Conservation (phyloP, 2,329 filamentous ascomycete species). For the Magnaporthiopsis poae region DNA sequence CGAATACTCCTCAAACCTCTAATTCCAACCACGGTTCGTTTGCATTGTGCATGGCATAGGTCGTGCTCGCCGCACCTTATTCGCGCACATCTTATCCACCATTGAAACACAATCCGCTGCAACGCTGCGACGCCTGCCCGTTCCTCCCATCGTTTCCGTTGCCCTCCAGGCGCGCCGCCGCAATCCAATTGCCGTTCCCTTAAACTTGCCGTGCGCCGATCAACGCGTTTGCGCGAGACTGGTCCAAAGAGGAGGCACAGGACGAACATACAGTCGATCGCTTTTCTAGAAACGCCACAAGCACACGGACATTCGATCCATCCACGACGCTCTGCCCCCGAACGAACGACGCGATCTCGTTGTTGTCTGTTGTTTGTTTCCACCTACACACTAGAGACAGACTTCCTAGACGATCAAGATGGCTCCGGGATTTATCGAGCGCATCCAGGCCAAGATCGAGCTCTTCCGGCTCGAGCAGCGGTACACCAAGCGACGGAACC, state of each 20-base stretch:
- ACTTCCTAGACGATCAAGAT: not conserved
- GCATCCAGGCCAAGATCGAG: constrained; percentile 64
- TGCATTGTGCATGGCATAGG: not conserved
- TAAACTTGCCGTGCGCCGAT: not conserved
- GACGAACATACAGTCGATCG: not conserved
- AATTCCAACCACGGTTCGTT: not conserved
- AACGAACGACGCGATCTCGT: not conserved
- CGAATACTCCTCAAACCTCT: not conserved
- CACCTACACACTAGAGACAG: not conserved
- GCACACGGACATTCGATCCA: not conserved
- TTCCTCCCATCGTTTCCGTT: not conserved
- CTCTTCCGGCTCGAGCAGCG: constrained; percentile 90
- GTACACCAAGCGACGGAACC: constrained; percentile 78
- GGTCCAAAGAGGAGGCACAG: not conserved
- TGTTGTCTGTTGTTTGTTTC: not conserved
- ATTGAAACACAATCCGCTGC: not conserved
- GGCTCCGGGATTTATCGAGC: constrained; percentile 41
- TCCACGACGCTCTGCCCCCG: not conserved
- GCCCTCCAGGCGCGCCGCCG: not conserved
- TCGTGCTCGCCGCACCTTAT: not conserved
- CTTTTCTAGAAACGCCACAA: not conserved
- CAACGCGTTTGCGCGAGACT: not conserved
- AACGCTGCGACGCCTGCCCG: not conserved
- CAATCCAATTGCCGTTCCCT: not conserved
- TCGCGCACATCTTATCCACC: not conserved